Base-by-base conservation (phyloP, 805 yeast genomes). In the Kazachstania taianensis region DNA sequence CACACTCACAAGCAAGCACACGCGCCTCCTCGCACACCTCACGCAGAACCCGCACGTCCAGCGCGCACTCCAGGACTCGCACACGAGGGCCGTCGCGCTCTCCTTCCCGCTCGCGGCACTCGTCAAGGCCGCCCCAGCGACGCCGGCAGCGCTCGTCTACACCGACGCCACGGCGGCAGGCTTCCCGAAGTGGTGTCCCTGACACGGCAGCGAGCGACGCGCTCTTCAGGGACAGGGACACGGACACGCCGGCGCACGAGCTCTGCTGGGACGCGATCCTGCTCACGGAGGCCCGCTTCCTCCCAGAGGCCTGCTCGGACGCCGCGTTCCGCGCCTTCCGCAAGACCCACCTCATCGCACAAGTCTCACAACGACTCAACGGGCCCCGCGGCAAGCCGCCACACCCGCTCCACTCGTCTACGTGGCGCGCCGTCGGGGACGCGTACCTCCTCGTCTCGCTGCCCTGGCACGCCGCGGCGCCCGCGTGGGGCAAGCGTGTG, bases 121-220 rank as follows among this genome's bases (percentile, higher is more conserved):
- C 19, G 34, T 52, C 19, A 54, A 54, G 35, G 43, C 33, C 15
- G 13, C 28, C 16, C 14, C 15, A 19, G 15, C 13, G 33, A 16
- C 33, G 27, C 26, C 38, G 14, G 12, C 24, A 5, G 29, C 50
- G 9, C 38, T 37, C 24, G 35, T 38, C 12, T 54, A 54, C 33
- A 43, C 50, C 23, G 27, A n/a, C 10, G 24, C 41, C 33, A 37
- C 47, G 19, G 28, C 22, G 23, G 44, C 35, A 26, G 54, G 55
- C n/a, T 53, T 46, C 34, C 41, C 42, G 17, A 50, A 49, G 41
- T 55, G 61, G 61, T 42, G 36, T 44, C 57, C 59, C 59, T 55
- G 57, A 53, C 61, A 49, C 39, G n/a, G n/a, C n/a, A n/a, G n/a
- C n/a, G n/a, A n/a, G n/a, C 43, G 43, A 41, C 33, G 28, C n/a